Percentiles rank a stretch among this genome's conserved stretches.
Conservation (phyloP, 2,329 filamentous ascomycete species). For the Colletotrichum brevisporum region DNA sequence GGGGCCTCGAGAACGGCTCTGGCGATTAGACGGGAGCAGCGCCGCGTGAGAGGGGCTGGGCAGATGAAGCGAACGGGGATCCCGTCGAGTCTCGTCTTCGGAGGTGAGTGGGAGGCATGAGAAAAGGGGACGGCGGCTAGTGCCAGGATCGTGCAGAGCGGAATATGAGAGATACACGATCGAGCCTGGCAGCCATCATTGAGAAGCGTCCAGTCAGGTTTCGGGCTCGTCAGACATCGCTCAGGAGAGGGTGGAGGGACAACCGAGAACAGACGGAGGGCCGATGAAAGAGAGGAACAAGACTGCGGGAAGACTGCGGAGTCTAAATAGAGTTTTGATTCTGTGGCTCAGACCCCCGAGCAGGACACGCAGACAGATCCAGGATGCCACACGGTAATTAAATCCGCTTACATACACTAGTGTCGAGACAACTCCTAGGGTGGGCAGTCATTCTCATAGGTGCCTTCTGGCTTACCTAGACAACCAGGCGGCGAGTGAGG, state of each 20-base stretch:
- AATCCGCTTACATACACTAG: not conserved
- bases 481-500: no score
- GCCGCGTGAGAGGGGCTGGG: no score
- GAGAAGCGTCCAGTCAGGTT: conserved; percentile 13
- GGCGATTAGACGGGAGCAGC: no score
- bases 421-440: not conserved
- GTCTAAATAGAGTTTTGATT: conserved; percentile 35
- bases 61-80: no score
- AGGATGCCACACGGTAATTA: no score
- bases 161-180: not conserved
- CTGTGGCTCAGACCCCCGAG: not conserved
- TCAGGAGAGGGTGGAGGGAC: conserved; percentile 6
- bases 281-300: not conserved
- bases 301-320: conserved; percentile 7
- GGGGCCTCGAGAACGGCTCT: no score
- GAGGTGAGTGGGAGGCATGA: no score
- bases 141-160: not conserved
- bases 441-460: not conserved
- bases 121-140: no score
- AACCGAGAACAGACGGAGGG: conserved; percentile 20
- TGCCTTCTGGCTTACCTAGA: no score
- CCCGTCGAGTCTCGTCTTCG: no score
- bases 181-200: not conserved
- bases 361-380: not conserved
- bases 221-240: conserved; percentile 7